Evolutionary conservation across 176 grass and related monocot genomes (phyloP).

Genomic region (Puya raimondii): DNA sequence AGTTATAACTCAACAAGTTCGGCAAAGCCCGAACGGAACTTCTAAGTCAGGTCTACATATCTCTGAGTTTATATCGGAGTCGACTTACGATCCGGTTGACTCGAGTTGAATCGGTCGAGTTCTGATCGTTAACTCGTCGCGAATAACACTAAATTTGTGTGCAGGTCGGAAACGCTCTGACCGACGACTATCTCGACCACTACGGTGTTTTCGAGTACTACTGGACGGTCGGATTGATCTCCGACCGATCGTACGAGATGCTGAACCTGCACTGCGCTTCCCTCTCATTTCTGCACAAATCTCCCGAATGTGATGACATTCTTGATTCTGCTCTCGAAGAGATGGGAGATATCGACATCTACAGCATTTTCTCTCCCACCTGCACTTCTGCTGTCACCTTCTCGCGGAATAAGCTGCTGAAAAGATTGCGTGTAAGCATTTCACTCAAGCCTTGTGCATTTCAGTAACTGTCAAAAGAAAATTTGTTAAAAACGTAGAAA

Average conservation of each 20-base stretch:
- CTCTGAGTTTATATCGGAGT: too few relatives aligned
- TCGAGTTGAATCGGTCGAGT: too few relatives aligned
- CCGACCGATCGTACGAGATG: constrained; percentile 77
- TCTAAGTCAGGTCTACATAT: too few relatives aligned
- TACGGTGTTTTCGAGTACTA: constrained; percentile 91
- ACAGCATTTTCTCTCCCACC: constrained; percentile 96
- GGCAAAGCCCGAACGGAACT: too few relatives aligned
- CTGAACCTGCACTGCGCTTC: constrained; percentile 80
- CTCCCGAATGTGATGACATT: constrained; percentile 56
- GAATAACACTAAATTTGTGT: not conserved
- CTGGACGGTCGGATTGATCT: constrained; percentile 85
- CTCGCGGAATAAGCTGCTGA: constrained; percentile 75
- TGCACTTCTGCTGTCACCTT: constrained; percentile 59
- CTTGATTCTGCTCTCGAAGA: constrained; percentile 74
- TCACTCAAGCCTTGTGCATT: not conserved
- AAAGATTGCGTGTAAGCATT: constrained; percentile 73
- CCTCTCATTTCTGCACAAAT: constrained; percentile 72
- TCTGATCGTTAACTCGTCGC: too few relatives aligned
- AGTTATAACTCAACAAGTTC: too few relatives aligned
- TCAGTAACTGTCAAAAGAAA: not conserved
- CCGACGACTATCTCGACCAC: constrained; percentile 93
- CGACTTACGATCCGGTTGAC: too few relatives aligned
- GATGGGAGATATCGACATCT: constrained; percentile 82
- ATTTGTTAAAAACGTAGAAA: not conserved
- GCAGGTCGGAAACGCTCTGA: constrained; percentile 97